These are phyloP conservation scores for Lactarius sp. DNA, from an alignment of 768 basidiomycete species.

Conservation along the genomic window DNA sequence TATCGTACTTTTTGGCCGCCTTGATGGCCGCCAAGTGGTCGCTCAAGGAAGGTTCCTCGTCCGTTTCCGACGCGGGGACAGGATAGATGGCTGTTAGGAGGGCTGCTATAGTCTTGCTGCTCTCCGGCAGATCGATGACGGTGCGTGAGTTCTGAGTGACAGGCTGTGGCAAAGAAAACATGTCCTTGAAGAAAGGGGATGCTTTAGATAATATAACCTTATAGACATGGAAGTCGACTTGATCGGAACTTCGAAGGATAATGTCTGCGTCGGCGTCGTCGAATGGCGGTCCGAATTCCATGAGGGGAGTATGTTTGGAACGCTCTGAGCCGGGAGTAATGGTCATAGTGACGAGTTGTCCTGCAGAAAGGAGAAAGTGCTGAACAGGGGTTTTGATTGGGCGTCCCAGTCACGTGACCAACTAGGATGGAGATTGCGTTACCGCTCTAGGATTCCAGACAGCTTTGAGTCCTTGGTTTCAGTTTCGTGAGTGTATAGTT, in stretches of 20 bases:
- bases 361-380: too few species aligned
- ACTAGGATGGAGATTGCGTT: too few species aligned
- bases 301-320: not conserved
- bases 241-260: conserved; percentile 8
- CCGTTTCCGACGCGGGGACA: too few species aligned
- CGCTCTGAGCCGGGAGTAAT: not conserved
- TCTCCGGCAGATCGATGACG: not conserved
- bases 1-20: not conserved
- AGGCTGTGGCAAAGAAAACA: not conserved
- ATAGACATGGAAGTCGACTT: conserved; percentile 1
- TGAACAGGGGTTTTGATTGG: not conserved
- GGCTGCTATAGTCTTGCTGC: not conserved
- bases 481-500: too few species aligned
- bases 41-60: not conserved
- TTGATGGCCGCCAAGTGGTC: not conserved
- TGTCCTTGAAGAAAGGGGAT: conserved; percentile 5
- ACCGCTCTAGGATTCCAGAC: too few species aligned
- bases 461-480: too few species aligned
- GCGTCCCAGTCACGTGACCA: not conserved
- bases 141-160: not conserved
- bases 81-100: not conserved
- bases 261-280: not conserved
- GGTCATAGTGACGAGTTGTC: not conserved
- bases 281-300: not conserved
- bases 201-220: conserved; percentile 1